phyloP scores from a whole-genome alignment of 768 basidiomycete genomes.

The Vararia minispora region DNA sequence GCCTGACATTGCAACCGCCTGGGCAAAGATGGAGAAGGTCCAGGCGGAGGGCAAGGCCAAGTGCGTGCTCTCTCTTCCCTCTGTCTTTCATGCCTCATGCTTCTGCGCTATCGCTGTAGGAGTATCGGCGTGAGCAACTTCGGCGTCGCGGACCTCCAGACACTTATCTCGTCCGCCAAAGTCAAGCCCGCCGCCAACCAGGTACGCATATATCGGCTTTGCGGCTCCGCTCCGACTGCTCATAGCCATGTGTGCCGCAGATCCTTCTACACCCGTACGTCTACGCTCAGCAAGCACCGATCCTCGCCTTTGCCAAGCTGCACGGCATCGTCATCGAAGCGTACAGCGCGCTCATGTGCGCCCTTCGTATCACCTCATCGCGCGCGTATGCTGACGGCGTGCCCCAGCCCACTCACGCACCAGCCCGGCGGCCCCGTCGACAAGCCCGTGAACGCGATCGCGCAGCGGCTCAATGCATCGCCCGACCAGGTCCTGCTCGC shows the following conservation, averaged over 20 bases:
- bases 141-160: constrained; percentile 38
- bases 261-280: constrained; percentile 68
- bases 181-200: constrained; percentile 61
- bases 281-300: constrained; percentile 35
- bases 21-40: constrained; percentile 53
- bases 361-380: background rate
- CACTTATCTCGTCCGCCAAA: constrained; percentile 46
- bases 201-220: constrained; percentile 22
- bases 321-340: constrained; percentile 61
- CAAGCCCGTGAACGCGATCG: constrained; percentile 42
- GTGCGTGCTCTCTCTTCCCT: constrained; percentile 20
- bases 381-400: background rate
- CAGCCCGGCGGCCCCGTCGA: constrained; percentile 56
- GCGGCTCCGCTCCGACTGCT: background rate
- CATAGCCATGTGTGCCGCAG: constrained; percentile 21
- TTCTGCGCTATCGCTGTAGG: constrained; percentile 23
- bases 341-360: constrained; percentile 57
- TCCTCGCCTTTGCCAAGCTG: constrained; percentile 44
- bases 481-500: constrained; percentile 62
- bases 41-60: constrained; percentile 46
- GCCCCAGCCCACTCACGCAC: constrained; percentile 43
- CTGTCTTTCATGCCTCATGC: background rate
- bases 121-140: constrained; percentile 72
- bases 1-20: constrained; percentile 50
- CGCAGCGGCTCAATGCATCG: constrained; percentile 35